Base-by-base conservation (phyloP, 1,284 basidiomycete genomes). In the Flammula alnicola region DNA sequence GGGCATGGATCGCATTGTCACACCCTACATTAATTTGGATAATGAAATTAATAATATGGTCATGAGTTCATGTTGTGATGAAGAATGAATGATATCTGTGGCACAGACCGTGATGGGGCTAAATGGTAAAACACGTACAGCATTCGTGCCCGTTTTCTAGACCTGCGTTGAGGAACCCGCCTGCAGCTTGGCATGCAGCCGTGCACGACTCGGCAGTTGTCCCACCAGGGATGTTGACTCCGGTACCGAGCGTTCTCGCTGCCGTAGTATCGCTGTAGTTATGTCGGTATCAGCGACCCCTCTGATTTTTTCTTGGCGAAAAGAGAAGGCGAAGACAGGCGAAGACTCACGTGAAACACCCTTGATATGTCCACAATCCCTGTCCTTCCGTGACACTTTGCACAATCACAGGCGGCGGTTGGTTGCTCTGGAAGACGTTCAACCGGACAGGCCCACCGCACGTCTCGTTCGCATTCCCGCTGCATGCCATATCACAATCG, bases 121-220 rank as follows among this genome's bases (percentile, higher is more conserved):
- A n/a, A n/a, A n/a, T n/a, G n/a, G 12, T 12, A 25, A 16, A 4
- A 29, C 6, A 62, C 71, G 19, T 53, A 74, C 73, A 75, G 52
- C 73, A 75, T 57, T 75, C 73, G 32, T 63, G 69, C 4, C 70
- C 70, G 46, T 67, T 64, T 57, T 75, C 73, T 25, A 73, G 51
- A 29, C 72, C 73, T 0, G 72, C 70, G 22, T 60, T 59, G 5
- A 55, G 41, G 52, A 65, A 72, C 17, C 57, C 57, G 20, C 64
- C 65, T 10, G 69, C 62, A 22, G 70, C 63, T 50, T 67, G 63
- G 49, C 73, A 75, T 7, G 69, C 69, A 26, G 69, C 67, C 4
- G 66, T 67, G 55, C 72, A 75, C 0, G 69, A 69, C 49, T 69
- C 67, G 23, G 71, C 65, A 17, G 68, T 73, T 12, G 71, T 71